These are phyloP conservation scores for Tephrocybe sp. DNA, from an alignment of 768 basidiomycete species.

Conservation along the genomic window DNA sequence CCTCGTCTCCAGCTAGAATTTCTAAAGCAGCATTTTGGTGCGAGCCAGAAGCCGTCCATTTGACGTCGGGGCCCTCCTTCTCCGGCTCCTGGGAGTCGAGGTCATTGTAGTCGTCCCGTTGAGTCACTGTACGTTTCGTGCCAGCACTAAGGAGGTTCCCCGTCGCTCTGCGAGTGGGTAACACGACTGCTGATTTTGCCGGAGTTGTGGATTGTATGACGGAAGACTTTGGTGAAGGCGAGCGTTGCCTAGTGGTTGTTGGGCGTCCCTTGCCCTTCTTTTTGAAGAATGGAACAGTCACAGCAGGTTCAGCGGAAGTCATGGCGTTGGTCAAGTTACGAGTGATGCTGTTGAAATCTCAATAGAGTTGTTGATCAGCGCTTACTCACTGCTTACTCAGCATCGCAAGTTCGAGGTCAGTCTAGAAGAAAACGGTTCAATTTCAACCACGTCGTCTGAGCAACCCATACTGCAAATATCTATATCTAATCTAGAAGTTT, in stretches of 20 bases:
- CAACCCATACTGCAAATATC: too few relatives aligned
- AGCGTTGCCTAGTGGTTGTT: conserved; percentile 71
- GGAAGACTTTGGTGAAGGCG: conserved; percentile 49
- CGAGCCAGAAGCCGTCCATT: conserved; percentile 75
- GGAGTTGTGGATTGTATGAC: conserved; percentile 23
- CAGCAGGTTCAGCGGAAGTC: conserved; percentile 29
- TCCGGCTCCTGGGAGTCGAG: conserved; percentile 51
- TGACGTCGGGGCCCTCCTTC: conserved; percentile 66
- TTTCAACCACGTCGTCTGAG: too few relatives aligned
- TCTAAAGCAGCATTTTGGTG: conserved; percentile 72
- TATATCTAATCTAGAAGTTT: too few relatives aligned
- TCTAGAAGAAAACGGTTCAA: too few relatives aligned
- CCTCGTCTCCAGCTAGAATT: conserved; percentile 81
- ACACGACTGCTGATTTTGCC: conserved; percentile 69
- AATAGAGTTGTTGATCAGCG: neutral
- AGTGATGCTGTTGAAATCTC: neutral
- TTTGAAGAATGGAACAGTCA: conserved; percentile 86
- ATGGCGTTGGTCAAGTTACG: conserved; percentile 24
- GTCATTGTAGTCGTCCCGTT: conserved; percentile 61
- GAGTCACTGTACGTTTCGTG: conserved; percentile 47
- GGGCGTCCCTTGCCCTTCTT: conserved; percentile 77
- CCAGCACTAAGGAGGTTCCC: conserved; percentile 66
- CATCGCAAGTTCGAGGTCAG: too few relatives aligned
- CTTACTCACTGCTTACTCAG: conserved; percentile 6
- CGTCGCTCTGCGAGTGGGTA: conserved; percentile 67